Evolutionary conservation across 371 early-diverging fungal species (phyloP), one percentile per base, ranked within the genome.

Genomic region (Gilbertella persicaria): DNA sequence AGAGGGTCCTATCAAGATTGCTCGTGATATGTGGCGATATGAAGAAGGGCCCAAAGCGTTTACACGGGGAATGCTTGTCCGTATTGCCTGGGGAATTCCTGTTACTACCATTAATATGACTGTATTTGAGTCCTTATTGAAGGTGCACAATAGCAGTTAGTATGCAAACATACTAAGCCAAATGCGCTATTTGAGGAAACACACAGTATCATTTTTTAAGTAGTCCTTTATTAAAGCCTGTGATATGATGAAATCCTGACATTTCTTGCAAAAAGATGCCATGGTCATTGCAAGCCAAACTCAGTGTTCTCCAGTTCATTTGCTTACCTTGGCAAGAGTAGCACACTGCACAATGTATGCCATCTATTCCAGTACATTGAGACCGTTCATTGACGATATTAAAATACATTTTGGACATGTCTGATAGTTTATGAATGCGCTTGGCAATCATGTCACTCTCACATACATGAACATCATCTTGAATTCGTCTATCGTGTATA

Each of bases 71-170:
- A 63, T 87, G 71, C 51, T 60, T 0, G 81, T 85, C 1, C 64
- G 92, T 20, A 68, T 87, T 16, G 45, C 82, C 17, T 90, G 88
- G 86, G 79, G 85, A 30, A 73, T 82, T 4, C 92, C 92, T 17
- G 64, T 68, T 25, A 72, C 77, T 19, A 79, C 85, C 1, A 78
- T 89, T 35, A 76, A 78, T 36, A 86, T 90, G 84, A 78, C 85
- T 1, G 64, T 85, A 14, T 91, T 82, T 54, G 92, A 91, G 54
- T 55, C 67, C 40, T 50, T 91, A 30, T 86, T 88, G 53, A 50
- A 50, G n/a, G n/a, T n/a, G n/a, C n/a, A n/a, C n/a, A n/a, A n/a
- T n/a, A n/a, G n/a, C n/a, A n/a, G n/a, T n/a, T n/a, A n/a, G n/a
- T n/a, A n/a, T n/a, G n/a, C n/a, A n/a, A n/a, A n/a, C n/a, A n/a